A percentile compares a stretch with the other conserved stretches of the same genome.
phyloP scores from a whole-genome alignment of 2,329 filamentous ascomycete species.

The Uncinocarpus reesii region DNA sequence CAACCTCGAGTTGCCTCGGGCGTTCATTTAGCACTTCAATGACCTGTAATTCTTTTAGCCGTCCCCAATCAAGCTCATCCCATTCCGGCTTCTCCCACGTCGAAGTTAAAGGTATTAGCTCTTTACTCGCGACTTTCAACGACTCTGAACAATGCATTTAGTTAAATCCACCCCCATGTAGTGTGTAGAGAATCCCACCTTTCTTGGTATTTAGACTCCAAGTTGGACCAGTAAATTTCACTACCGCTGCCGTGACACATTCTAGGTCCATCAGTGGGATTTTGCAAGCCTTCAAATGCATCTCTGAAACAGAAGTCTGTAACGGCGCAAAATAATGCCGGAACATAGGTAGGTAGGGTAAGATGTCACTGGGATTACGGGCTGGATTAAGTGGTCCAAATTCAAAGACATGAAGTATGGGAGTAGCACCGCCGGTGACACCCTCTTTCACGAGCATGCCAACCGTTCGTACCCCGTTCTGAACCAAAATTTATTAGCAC shows the following conservation, averaged over 20 bases:
- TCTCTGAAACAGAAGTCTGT: slow-evolving; percentile 55
- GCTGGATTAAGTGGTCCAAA: slow-evolving; percentile 58
- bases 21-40: slow-evolving; percentile 70
- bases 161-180: slow-evolving; percentile 13
- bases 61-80: slow-evolving; percentile 73
- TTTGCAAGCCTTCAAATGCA: slow-evolving; percentile 57
- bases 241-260: slow-evolving; percentile 62
- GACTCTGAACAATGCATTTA: slow-evolving; percentile 33
- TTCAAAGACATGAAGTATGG: slow-evolving; percentile 67
- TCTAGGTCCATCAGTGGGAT: slow-evolving; percentile 72
- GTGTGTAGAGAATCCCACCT: slow-evolving; percentile 30
- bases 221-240: slow-evolving; percentile 43
- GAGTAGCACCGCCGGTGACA: slow-evolving; percentile 53
- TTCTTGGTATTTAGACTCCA: slow-evolving; percentile 43
- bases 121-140: slow-evolving; percentile 53
- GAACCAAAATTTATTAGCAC: slow-evolving; percentile 6
- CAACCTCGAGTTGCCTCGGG: slow-evolving; percentile 50
- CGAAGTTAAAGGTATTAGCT: slow-evolving; percentile 57
- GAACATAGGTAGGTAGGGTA: slow-evolving; percentile 70
- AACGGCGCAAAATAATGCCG: slow-evolving; percentile 57
- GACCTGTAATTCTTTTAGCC: slow-evolving; percentile 71
- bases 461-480: slow-evolving; percentile 70
- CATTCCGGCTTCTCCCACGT: slow-evolving; percentile 66
- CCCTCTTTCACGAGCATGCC: slow-evolving; percentile 74
- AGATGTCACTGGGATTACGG: slow-evolving; percentile 69